Conservation (phyloP, 2,329 filamentous ascomycete species). For the Xylariaceae sp. region DNA sequence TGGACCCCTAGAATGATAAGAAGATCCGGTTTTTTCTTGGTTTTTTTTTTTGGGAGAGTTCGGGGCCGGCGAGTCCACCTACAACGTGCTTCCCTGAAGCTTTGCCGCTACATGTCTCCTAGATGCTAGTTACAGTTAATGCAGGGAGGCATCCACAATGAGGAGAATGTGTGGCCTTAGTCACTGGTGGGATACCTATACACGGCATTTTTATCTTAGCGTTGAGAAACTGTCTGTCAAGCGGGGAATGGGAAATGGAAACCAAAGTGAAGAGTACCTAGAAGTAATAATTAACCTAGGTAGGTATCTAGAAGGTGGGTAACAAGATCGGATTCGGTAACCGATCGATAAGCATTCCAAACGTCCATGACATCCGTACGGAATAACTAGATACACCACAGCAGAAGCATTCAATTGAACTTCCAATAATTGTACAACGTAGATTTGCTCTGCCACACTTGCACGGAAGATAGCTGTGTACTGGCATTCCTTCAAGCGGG, state of each 20-base stretch:
- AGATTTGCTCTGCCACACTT: no score
- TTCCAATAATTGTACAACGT: no score
- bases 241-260: background rate
- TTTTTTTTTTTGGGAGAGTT: conserved; percentile 5
- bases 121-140: background rate
- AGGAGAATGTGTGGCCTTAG: background rate
- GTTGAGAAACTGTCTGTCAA: background rate
- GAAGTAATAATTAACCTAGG: background rate
- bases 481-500: no score
- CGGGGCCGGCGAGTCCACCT: conserved; percentile 2
- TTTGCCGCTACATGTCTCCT: background rate
- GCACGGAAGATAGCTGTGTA: no score
- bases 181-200: background rate
- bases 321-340: background rate
- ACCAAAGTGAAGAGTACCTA: background rate
- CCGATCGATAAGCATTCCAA: background rate
- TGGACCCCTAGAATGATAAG: background rate
- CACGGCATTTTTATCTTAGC: background rate
- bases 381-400: no score
- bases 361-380: no score
- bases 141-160: background rate
- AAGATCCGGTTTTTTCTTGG: conserved; percentile 7
- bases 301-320: background rate
- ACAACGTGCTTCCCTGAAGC: conserved; percentile 3
- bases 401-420: no score